Evolutionary conservation across 257 asterid genomes (phyloP), one percentile per base, ranked within the genome.

Genomic region (Mentha longifolia): DNA sequence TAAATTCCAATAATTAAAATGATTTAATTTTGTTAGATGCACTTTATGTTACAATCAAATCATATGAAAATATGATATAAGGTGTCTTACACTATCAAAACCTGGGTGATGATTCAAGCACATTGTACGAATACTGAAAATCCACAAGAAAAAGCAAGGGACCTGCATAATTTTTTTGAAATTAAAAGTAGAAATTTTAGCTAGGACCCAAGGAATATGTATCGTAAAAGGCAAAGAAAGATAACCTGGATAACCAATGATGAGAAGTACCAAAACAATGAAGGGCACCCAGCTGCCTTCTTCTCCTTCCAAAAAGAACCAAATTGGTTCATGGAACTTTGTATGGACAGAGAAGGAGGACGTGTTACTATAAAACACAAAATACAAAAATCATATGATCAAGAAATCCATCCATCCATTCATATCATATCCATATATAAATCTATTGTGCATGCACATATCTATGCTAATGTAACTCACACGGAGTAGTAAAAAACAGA

Each of bases 91-190:
- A 83, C 81, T 79, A 82, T 95, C 95, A 89, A 95, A 95, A 74
- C 95, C 99, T 76, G 94, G 85, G 83, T 95, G 95, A 80, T 87
- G 90, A 74, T 85, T 79, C 80, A 88, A 72, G 63, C 98, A 89
- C 99, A 92, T 95, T 68, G 87, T 85, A n/a, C 96, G 91, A 62
- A 89, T 56, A 79, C 89, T 87, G 62, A 85, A 67, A 68, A 95
- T 65, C 88, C 93, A 82, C 80, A 86, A 77, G 72, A 92, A 72
- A 83, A 95, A 95, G 79, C 89, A 82, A 35, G 99, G 98, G 59
- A 81, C 85, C 97, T 92, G 89, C 80, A 81, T 65, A 16, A 52
- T 0, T 35, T 35, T 33, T 35, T 35, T 35, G 68, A 28, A 22
- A 64, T 7, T 43, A 45, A 43, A 14, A 42, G 47, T 8, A 42